Conservation (phyloP, 345 rosid species). For the Camelina sativa region DNA sequence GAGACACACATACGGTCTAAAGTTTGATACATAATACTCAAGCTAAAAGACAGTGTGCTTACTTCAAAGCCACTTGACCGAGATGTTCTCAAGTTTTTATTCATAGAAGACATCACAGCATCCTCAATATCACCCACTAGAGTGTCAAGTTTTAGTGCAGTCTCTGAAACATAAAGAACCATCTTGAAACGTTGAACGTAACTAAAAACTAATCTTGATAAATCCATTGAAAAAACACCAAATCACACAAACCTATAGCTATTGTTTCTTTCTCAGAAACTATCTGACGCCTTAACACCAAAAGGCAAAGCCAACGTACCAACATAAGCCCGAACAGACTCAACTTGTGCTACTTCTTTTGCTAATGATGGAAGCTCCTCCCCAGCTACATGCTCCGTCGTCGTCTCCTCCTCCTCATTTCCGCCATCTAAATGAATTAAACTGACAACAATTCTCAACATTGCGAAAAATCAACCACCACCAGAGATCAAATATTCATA, state of each 20-base stretch:
- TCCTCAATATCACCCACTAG: slow-evolving; percentile 93
- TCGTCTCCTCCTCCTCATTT: slow-evolving; percentile 35
- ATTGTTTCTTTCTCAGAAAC: not conserved
- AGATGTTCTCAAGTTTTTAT: slow-evolving; percentile 58
- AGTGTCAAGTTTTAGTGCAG: slow-evolving; percentile 80
- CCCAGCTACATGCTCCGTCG: slow-evolving; percentile 54
- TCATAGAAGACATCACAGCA: slow-evolving; percentile 73
- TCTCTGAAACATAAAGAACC: slow-evolving; percentile 63
- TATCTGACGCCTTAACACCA: slow-evolving; percentile 9
- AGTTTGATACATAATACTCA: not conserved
- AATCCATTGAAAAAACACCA: not conserved
- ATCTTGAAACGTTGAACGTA: not conserved
- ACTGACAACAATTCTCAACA: slow-evolving; percentile 7
- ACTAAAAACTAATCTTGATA: not conserved
- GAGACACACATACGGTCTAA: not conserved
- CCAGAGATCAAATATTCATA: not conserved
- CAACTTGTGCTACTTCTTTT: slow-evolving; percentile 89
- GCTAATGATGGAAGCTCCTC: slow-evolving; percentile 83
- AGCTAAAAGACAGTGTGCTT: slow-evolving; percentile 40
- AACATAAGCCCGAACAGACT: slow-evolving; percentile 79
- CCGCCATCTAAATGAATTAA: slow-evolving; percentile 48
- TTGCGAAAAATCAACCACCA: not conserved
- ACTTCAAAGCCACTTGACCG: slow-evolving; percentile 64
- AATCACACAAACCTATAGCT: not conserved
- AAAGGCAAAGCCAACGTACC: slow-evolving; percentile 51